Evolutionary conservation across 306 rosid species (phyloP).

Genomic region (Lathyrus oleraceus): DNA sequence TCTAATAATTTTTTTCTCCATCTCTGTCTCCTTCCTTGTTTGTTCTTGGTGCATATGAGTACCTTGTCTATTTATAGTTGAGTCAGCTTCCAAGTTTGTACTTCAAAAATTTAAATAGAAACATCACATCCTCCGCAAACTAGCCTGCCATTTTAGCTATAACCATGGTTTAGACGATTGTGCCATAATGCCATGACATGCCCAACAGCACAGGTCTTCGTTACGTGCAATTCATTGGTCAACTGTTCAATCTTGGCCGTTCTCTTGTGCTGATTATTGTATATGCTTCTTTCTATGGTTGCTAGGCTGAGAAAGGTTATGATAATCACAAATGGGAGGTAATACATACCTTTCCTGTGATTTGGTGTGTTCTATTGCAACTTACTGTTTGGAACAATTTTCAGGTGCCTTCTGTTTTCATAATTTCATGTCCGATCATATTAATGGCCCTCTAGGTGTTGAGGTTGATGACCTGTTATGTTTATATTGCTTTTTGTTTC

Average conservation of each 20-base stretch:
- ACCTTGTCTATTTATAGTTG: slow-evolving; percentile 2
- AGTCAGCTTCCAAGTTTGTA: slow-evolving; percentile 19
- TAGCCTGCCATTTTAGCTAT: slow-evolving; percentile 18
- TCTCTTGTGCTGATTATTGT: slow-evolving; percentile 37
- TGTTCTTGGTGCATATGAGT: slow-evolving; percentile 9
- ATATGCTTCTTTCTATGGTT: slow-evolving; percentile 45
- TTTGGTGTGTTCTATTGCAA: slow-evolving; percentile 34
- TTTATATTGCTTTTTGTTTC: slow-evolving; percentile 33
- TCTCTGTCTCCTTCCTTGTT: background rate
- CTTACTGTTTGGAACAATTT: slow-evolving; percentile 18
- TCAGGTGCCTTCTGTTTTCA: slow-evolving; percentile 32
- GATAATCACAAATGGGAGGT: slow-evolving; percentile 37
- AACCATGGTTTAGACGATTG: slow-evolving; percentile 29
- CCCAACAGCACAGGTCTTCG: slow-evolving; percentile 11
- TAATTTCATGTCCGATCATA: slow-evolving; percentile 2
- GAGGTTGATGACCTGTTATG: slow-evolving; percentile 30
- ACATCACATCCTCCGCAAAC: slow-evolving; percentile 8
- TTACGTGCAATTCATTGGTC: slow-evolving; percentile 14
- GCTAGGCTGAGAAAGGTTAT: slow-evolving; percentile 48
- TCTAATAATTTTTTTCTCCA: slow-evolving; percentile 8
- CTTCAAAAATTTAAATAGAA: slow-evolving; percentile 13
- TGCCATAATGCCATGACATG: slow-evolving; percentile 26
- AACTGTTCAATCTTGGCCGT: slow-evolving; percentile 10
- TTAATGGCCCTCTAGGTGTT: slow-evolving; percentile 24
- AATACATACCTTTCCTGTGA: slow-evolving; percentile 18